Evolutionary conservation across 1,284 basidiomycete species (phyloP).

Genomic region (Earliella scabrosa): DNA sequence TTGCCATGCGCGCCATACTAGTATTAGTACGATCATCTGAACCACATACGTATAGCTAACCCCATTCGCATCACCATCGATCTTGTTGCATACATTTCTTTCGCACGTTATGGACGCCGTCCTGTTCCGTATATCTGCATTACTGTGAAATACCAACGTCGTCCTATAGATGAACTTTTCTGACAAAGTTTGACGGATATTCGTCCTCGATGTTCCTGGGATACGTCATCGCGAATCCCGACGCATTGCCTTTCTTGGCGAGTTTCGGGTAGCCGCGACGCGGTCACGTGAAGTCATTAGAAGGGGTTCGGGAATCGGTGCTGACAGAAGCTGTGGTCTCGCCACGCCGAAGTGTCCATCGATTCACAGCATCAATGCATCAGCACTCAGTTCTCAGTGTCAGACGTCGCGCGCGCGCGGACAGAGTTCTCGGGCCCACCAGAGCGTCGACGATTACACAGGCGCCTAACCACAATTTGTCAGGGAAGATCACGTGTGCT

Average conservation of each 20-base stretch:
- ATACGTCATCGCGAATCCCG: no score
- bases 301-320: neutral
- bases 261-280: neutral
- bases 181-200: neutral
- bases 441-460: slow-evolving; percentile 10
- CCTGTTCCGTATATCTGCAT: neutral
- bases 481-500: slow-evolving; percentile 16
- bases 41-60: no score
- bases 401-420: no score
- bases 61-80: no score
- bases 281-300: neutral
- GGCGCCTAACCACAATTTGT: slow-evolving; percentile 17
- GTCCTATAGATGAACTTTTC: neutral
- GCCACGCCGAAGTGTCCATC: neutral
- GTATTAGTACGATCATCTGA: neutral
- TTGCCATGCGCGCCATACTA: neutral
- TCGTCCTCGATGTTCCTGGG: no score
- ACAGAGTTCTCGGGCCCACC: neutral
- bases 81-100: neutral
- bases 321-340: neutral
- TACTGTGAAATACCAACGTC: neutral
- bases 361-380: neutral
- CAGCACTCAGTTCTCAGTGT: no score
- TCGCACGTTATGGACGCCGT: neutral
- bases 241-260: no score